Percentiles rank a stretch among this genome's conserved stretches.
Conservation (phyloP, 352 stramenopile species). For the Globisporangium acanthophoron region DNA sequence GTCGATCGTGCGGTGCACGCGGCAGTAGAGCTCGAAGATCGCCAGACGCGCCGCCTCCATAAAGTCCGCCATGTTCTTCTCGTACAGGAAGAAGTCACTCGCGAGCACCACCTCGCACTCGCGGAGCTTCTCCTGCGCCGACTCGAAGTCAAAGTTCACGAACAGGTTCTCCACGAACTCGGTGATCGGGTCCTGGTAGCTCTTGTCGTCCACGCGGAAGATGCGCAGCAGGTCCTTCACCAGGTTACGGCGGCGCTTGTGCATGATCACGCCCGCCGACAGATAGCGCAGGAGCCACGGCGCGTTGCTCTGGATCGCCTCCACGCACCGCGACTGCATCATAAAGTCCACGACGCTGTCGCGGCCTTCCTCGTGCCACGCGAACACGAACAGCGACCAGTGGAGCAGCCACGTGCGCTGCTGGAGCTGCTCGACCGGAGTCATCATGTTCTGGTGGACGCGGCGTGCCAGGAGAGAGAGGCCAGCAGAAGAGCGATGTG, state of each 20-base stretch:
- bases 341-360: slow-evolving; percentile 98
- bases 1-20: slow-evolving; percentile 99
- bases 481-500: slow-evolving; percentile 5
- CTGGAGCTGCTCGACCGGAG: slow-evolving; percentile 92
- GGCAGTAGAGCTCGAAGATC: slow-evolving; percentile 99
- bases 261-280: slow-evolving; percentile 95
- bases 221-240: slow-evolving; percentile 96
- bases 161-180: slow-evolving; percentile 98
- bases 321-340: slow-evolving; percentile 87
- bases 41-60: slow-evolving; percentile 97
- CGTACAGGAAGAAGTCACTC: slow-evolving; percentile 97
- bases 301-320: slow-evolving; percentile 98
- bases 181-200: slow-evolving; percentile 77
- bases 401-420: slow-evolving; percentile 98
- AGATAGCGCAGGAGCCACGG: slow-evolving; percentile 97
- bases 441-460: slow-evolving; percentile 47
- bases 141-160: slow-evolving; percentile 99
- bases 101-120: slow-evolving; percentile 94
- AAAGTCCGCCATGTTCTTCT: slow-evolving; percentile 96
- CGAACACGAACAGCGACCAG: slow-evolving; percentile 97
- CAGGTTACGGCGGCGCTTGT: slow-evolving; percentile 92
- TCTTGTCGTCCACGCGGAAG: slow-evolving; percentile 88
- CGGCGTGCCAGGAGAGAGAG: neutral
- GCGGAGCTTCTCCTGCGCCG: slow-evolving; percentile 90
- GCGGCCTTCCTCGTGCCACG: slow-evolving; percentile 90